Evolutionary conservation across 1,284 basidiomycete species (phyloP).

Genomic region (Ceratobasidium sp.): DNA sequence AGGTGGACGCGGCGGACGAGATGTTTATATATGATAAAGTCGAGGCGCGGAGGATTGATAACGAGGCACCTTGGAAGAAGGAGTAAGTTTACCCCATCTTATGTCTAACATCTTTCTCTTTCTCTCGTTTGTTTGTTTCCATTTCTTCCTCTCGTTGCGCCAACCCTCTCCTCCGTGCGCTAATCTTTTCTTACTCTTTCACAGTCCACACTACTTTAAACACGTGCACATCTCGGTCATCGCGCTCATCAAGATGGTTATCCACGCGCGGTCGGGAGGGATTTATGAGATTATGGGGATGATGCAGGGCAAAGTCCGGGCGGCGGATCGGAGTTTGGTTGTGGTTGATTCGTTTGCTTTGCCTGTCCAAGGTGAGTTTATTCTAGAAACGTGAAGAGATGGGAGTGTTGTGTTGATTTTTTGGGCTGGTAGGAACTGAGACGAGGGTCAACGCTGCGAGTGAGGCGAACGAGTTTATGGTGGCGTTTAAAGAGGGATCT

Average conservation of each 20-base stretch:
- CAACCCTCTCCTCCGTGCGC: constrained; percentile 13
- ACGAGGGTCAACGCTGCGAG: constrained; percentile 97
- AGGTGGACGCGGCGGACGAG: constrained; percentile 80
- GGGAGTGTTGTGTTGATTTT: neutral
- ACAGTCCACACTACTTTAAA: constrained; percentile 92
- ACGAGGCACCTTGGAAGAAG: constrained; percentile 85
- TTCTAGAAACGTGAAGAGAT: neutral
- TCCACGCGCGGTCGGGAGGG: constrained; percentile 97
- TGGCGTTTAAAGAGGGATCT: constrained; percentile 87
- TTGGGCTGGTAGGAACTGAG: constrained; percentile 72
- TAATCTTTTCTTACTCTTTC: constrained; percentile 25
- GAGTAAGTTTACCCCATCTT: constrained; percentile 85
- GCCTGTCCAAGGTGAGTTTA: constrained; percentile 88
- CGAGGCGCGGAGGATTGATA: constrained; percentile 78
- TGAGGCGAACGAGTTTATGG: constrained; percentile 99
- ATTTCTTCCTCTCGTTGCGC: too few species aligned
- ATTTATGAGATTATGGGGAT: constrained; percentile 99
- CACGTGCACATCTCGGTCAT: constrained; percentile 95
- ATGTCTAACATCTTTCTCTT: too few species aligned
- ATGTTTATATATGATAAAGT: constrained; percentile 86
- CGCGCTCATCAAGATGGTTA: constrained; percentile 99
- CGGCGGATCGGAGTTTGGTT: constrained; percentile 76
- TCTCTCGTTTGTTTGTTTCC: too few species aligned
- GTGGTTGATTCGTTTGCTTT: constrained; percentile 97
- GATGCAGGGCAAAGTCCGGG: constrained; percentile 97